Evolutionary conservation across 2,329 filamentous ascomycete genomes (phyloP).

Genomic region (Xylariaceae sp.): DNA sequence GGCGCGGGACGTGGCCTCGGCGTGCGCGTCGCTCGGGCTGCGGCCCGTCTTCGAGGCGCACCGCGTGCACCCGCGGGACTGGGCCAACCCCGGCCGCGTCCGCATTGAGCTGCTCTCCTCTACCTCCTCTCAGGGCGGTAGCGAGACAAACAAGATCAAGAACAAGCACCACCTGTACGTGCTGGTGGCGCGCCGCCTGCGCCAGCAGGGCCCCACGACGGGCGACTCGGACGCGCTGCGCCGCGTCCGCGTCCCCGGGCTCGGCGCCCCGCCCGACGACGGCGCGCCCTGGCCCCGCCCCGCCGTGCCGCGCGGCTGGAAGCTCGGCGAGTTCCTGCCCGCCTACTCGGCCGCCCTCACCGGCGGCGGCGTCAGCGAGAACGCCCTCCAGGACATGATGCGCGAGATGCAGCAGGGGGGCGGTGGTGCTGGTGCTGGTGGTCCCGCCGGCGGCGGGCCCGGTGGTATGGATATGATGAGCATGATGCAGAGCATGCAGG

Average conservation of each 20-base stretch:
- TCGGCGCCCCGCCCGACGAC: slow-evolving; percentile 52
- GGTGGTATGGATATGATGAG: slow-evolving; percentile 24
- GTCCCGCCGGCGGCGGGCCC: slow-evolving; percentile 18
- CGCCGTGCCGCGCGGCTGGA: slow-evolving; percentile 80
- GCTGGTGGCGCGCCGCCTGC: slow-evolving; percentile 69
- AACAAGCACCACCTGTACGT: slow-evolving; percentile 83
- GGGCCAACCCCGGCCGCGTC: slow-evolving; percentile 91
- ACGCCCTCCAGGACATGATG: slow-evolving; percentile 96
- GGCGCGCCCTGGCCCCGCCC: slow-evolving; percentile 64
- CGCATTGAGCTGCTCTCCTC: slow-evolving; percentile 62
- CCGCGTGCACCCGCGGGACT: slow-evolving; percentile 92
- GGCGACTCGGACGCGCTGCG: slow-evolving; percentile 59
- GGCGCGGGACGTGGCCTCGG: slow-evolving; percentile 80
- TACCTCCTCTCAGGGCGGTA: no score
- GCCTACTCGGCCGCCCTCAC: slow-evolving; percentile 84
- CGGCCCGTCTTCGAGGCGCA: slow-evolving; percentile 79
- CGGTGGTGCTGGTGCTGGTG: slow-evolving; percentile 28
- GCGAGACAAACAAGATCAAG: no score
- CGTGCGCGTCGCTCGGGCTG: slow-evolving; percentile 65
- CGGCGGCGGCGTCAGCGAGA: slow-evolving; percentile 88
- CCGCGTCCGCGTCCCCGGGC: slow-evolving; percentile 63
- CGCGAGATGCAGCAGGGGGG: slow-evolving; percentile 65
- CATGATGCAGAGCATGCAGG: slow-evolving; percentile 15
- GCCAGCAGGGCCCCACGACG: slow-evolving; percentile 69
- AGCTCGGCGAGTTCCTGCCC: slow-evolving; percentile 75